phyloP scores from a whole-genome alignment of 176 grass and related monocot species.

The Oryza officinalis region DNA sequence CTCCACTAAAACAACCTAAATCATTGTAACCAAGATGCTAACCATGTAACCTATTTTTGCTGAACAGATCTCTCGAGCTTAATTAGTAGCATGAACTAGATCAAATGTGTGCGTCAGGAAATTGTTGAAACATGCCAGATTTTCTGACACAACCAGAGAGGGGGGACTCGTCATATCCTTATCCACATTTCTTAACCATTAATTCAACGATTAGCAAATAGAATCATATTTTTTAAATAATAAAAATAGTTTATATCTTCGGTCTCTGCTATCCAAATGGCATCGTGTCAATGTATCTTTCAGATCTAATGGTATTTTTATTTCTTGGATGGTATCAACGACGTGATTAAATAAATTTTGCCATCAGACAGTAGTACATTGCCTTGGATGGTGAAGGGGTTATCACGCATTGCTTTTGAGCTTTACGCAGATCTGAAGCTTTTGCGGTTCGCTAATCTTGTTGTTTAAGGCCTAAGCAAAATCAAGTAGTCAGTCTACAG shows the following conservation, averaged over 20 bases:
- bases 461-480: constrained; percentile 56
- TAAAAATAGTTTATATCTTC: too few species aligned
- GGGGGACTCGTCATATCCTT: background rate
- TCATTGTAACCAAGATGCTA: background rate
- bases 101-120: background rate
- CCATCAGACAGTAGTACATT: constrained; percentile 9
- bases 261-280: too few species aligned
- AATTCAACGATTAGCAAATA: background rate
- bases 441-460: constrained; percentile 10
- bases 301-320: background rate
- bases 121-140: background rate
- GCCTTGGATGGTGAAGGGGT: background rate
- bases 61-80: background rate
- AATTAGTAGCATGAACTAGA: background rate
- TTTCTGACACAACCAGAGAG: background rate
- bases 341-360: constrained; percentile 26
- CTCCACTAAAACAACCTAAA: background rate
- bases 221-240: background rate
- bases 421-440: constrained; percentile 57
- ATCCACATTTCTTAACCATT: background rate
- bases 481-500: background rate
- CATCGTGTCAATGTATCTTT: background rate
- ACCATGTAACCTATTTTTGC: background rate
- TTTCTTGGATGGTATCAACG: constrained; percentile 32
- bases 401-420: constrained; percentile 29